These are phyloP conservation scores for Quercus phellos DNA, from an alignment of 331 rosid species.

Conservation along the genomic window DNA sequence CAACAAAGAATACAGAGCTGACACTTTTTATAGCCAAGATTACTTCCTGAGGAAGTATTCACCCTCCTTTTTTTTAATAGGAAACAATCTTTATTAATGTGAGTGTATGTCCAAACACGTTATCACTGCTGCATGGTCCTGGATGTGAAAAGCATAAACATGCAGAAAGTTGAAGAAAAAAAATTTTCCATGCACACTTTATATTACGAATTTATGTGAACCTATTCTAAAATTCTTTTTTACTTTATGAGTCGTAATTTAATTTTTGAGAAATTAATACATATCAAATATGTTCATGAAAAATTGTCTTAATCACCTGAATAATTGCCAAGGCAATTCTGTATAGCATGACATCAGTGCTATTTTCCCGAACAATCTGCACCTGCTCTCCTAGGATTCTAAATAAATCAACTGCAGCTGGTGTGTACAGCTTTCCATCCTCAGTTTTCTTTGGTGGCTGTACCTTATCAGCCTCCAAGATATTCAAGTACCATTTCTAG, in stretches of 20 bases:
- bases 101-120: background rate
- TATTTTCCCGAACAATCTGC: conserved; percentile 92
- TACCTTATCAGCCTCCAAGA: conserved; percentile 88
- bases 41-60: background rate
- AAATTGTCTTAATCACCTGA: conserved; percentile 50
- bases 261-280: background rate
- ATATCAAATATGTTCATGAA: background rate
- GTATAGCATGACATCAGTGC: conserved; percentile 92
- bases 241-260: background rate
- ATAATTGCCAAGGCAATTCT: conserved; percentile 90
- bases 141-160: background rate
- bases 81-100: background rate
- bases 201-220: background rate
- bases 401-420: conserved; percentile 96
- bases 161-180: conserved; percentile 2
- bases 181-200: background rate
- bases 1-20: background rate
- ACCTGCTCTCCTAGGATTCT: conserved; percentile 97
- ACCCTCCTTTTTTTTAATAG: background rate
- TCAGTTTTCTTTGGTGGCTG: conserved; percentile 93
- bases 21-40: background rate
- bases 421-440: conserved; percentile 93
- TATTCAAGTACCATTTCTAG: conserved; percentile 98
- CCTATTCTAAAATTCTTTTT: background rate
- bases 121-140: background rate